Conservation (phyloP, 305 asterid genomes). For the Solanum hybrid region DNA sequence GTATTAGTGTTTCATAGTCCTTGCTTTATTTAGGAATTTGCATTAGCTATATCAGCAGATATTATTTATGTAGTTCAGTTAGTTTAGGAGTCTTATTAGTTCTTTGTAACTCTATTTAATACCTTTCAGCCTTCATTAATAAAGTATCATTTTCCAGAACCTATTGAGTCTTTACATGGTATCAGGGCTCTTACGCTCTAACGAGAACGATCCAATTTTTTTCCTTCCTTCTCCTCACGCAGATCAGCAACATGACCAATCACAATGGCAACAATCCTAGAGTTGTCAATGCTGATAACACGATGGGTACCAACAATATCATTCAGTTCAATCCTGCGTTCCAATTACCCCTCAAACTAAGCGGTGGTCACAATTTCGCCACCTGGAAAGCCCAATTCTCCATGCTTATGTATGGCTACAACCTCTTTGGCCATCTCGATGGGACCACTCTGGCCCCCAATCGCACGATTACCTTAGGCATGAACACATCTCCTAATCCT, state of each 20-base stretch:
- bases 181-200: not conserved
- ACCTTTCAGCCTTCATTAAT: not conserved
- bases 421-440: not conserved
- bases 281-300: not conserved
- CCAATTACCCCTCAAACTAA: not conserved
- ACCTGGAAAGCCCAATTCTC: not conserved
- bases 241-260: not conserved
- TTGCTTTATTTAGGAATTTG: not conserved
- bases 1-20: not conserved
- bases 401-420: not conserved
- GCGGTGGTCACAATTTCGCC: not conserved
- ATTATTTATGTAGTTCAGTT: not conserved
- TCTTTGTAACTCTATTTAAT: not conserved
- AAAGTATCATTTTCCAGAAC: no score
- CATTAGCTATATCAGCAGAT: not conserved
- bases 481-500: not conserved
- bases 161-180: not conserved
- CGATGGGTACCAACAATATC: not conserved
- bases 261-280: not conserved
- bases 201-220: not conserved
- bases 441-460: not conserved
- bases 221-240: not conserved
- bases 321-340: no score
- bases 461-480: not conserved
- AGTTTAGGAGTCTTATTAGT: not conserved